phyloP scores from a whole-genome alignment of 2,329 filamentous ascomycete species.

The Penicillium sp. region DNA sequence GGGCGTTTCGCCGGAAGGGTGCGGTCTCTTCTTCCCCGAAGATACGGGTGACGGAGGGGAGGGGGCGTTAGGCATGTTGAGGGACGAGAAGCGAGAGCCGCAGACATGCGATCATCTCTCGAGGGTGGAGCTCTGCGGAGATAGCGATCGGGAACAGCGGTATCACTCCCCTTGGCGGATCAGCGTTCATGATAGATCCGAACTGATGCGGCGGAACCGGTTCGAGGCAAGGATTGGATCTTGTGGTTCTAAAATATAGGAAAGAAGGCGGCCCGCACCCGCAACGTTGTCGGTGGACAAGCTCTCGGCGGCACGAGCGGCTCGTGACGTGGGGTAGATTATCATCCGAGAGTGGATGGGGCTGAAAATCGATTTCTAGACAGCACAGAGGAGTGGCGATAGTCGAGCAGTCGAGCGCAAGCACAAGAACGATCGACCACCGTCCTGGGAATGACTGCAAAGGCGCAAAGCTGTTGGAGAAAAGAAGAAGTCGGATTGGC shows the following conservation, averaged over 20 bases:
- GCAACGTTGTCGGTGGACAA: background rate
- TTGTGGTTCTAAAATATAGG: slow-evolving; percentile 8
- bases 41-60: slow-evolving; percentile 31
- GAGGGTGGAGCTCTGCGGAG: slow-evolving; percentile 21
- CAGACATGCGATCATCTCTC: slow-evolving; percentile 33
- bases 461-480: slow-evolving; percentile 4
- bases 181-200: slow-evolving; percentile 31
- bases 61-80: slow-evolving; percentile 34
- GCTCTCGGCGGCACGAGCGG: slow-evolving; percentile 18
- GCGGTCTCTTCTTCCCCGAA: slow-evolving; percentile 37
- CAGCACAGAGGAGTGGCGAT: background rate
- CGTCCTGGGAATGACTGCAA: background rate
- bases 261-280: slow-evolving; percentile 16
- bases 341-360: slow-evolving; percentile 10
- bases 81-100: slow-evolving; percentile 21
- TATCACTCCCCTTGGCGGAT: slow-evolving; percentile 18
- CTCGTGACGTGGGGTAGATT: slow-evolving; percentile 13
- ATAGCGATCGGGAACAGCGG: slow-evolving; percentile 21
- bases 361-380: slow-evolving; percentile 1
- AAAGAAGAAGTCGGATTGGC: slow-evolving; percentile 5
- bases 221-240: slow-evolving; percentile 3
- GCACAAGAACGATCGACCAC: background rate
- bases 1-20: slow-evolving; percentile 27
- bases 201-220: slow-evolving; percentile 3
- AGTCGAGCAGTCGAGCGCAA: background rate